A percentile compares a stretch with the other conserved stretches of the same genome.
Evolutionary conservation across 352 stramenopile species (phyloP).

Genomic region (Blastocystis sp.): DNA sequence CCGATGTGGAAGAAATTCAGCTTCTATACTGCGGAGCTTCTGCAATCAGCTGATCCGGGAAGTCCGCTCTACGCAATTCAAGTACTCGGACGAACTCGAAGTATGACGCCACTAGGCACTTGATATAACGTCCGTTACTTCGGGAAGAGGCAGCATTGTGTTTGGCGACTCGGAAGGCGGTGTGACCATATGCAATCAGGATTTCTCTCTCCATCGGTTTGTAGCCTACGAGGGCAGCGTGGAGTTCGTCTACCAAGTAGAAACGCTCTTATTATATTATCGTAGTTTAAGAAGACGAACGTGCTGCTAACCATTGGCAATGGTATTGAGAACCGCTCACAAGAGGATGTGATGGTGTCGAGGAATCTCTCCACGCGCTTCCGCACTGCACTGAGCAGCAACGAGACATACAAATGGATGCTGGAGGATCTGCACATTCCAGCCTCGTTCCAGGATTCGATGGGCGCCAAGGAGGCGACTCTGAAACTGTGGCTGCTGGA

Average conservation of each 20-base stretch:
- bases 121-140: conserved; percentile 63
- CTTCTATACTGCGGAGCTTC: conserved; percentile 65
- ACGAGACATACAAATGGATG: conserved; percentile 70
- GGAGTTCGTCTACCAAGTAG: conserved; percentile 61
- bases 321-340: conserved; percentile 22
- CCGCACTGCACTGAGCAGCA: conserved; percentile 7
- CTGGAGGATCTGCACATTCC: conserved; percentile 49
- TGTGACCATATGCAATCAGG: conserved; percentile 45
- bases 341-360: conserved; percentile 11
- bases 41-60: conserved; percentile 67
- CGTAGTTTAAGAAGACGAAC: conserved; percentile 53
- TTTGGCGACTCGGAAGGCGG: conserved; percentile 64
- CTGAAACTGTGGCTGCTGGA: conserved; percentile 61
- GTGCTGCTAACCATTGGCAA: conserved; percentile 64
- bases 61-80: conserved; percentile 57
- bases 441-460: background rate
- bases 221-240: conserved; percentile 46
- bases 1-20: conserved; percentile 69
- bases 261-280: background rate
- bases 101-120: background rate
- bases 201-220: conserved; percentile 55
- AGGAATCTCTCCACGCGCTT: conserved; percentile 45
- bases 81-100: background rate
- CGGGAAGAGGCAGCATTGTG: conserved; percentile 25
- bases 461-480: conserved; percentile 4